These are phyloP conservation scores for Globisporangium carolinianum DNA, from an alignment of 352 stramenopile species.

Conservation along the genomic window DNA sequence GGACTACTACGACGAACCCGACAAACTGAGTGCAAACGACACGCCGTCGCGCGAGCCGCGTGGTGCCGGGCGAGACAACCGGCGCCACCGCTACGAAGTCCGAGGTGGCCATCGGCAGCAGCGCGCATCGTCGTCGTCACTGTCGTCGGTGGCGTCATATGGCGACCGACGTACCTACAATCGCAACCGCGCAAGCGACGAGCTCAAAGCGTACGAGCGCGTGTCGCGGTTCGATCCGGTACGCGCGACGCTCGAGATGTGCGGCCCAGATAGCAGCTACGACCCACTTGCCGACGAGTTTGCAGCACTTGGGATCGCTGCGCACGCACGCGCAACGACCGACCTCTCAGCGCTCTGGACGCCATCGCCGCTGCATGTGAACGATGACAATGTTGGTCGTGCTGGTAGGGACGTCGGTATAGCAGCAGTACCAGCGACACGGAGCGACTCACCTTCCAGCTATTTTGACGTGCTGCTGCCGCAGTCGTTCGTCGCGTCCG, in stretches of 20 bases:
- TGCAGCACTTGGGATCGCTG: constrained; percentile 26
- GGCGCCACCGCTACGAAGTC: no score
- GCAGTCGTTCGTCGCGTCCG: constrained; percentile 6
- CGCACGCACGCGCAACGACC: constrained; percentile 34
- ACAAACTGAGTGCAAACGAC: no score
- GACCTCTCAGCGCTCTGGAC: constrained; percentile 38
- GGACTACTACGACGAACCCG: constrained; percentile 1
- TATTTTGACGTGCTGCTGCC: constrained; percentile 16
- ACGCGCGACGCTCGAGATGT: background rate
- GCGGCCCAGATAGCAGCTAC: constrained; percentile 15
- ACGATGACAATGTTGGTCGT: constrained; percentile 13
- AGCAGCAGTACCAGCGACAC: background rate
- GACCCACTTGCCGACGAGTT: constrained; percentile 39
- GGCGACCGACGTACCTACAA: no score
- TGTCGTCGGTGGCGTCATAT: no score
- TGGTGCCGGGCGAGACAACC: no score
- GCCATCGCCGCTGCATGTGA: no score
- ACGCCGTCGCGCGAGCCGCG: no score
- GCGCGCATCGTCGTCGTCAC: background rate
- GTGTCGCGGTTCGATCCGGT: no score
- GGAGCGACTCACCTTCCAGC: constrained; percentile 4
- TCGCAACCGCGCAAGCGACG: no score
- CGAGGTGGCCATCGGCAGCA: constrained; percentile 2
- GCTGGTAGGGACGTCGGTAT: background rate
- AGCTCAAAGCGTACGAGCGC: no score